Evolutionary conservation across 257 asterid species (phyloP).

Genomic region (Coffea canephora): DNA sequence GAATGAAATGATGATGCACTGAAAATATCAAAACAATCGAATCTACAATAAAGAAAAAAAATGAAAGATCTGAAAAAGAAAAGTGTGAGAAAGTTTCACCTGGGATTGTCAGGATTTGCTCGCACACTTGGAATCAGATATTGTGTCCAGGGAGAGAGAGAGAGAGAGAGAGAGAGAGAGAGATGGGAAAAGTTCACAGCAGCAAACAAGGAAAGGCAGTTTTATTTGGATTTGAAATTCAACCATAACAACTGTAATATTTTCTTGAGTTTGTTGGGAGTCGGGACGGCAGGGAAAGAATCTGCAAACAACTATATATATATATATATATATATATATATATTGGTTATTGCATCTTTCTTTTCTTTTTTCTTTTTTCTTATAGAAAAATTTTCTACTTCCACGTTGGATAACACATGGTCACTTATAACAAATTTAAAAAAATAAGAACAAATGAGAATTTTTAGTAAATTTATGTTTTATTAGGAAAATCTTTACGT

Average conservation of each 20-base stretch:
- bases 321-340: no score
- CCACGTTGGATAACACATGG: no score
- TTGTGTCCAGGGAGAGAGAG: not conserved
- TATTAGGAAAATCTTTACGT: no score
- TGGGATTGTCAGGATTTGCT: conserved; percentile 7
- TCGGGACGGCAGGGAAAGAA: no score
- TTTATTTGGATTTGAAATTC: conserved; percentile 1
- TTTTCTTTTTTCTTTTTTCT: no score
- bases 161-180: not conserved
- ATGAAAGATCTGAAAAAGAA: conserved; percentile 8
- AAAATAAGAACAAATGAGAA: no score
- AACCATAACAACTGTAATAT: not conserved
- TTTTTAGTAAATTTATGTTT: no score
- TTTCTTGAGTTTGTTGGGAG: no score
- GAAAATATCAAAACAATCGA: not conserved
- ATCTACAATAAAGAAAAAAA: not conserved
- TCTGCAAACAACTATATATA: no score
- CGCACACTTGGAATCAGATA: conserved; percentile 20
- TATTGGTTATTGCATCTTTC: no score
- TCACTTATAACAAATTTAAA: no score
- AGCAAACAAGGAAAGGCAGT: conserved; percentile 9
- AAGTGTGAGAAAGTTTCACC: not conserved
- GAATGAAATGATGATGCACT: not conserved
- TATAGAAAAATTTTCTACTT: no score
- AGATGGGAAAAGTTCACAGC: conserved; percentile 16